Percentiles rank a stretch among this genome's conserved stretches.
Conservation (phyloP, 2,329 filamentous ascomycete species). For the Delphinella strobiligena region DNA sequence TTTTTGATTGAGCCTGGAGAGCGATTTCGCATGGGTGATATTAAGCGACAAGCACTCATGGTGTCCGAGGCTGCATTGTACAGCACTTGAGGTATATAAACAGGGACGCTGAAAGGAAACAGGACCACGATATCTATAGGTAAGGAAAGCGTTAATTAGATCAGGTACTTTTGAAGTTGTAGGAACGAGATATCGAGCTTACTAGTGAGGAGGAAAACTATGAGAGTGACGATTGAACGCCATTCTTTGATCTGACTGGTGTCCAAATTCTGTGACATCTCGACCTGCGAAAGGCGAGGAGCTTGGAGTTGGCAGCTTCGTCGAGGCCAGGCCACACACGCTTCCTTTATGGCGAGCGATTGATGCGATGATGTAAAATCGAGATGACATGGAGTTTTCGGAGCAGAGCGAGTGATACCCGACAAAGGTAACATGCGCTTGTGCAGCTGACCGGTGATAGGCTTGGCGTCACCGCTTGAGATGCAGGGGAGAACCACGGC, state of each 20-base stretch:
- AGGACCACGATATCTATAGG: slow-evolving; percentile 53
- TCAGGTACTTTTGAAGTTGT: slow-evolving; percentile 1
- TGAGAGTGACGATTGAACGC: slow-evolving; percentile 57
- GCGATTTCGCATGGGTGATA: slow-evolving; percentile 29
- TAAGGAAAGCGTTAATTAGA: slow-evolving; percentile 3
- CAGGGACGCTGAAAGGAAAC: slow-evolving; percentile 54
- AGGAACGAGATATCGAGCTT: slow-evolving; percentile 26
- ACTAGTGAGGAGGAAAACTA: slow-evolving; percentile 61
- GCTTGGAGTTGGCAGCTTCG: too few relatives aligned
- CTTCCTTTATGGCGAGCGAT: too few relatives aligned
- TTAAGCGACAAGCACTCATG: slow-evolving; percentile 40
- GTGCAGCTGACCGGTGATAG: too few relatives aligned
- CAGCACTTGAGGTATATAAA: slow-evolving; percentile 45
- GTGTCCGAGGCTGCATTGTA: slow-evolving; percentile 33
- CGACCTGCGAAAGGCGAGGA: background rate
- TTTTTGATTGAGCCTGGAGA: slow-evolving; percentile 13
- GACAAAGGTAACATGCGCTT: too few relatives aligned
- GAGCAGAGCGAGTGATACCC: too few relatives aligned
- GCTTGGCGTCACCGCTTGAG: too few relatives aligned
- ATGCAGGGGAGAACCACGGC: too few relatives aligned
- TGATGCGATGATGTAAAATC: too few relatives aligned
- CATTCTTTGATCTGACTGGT: slow-evolving; percentile 49
- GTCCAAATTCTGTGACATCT: slow-evolving; percentile 29
- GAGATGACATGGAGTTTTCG: too few relatives aligned
- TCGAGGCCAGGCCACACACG: too few relatives aligned